Base-by-base conservation (phyloP, 2,329 filamentous ascomycete species). In the Penicillium sp. region DNA sequence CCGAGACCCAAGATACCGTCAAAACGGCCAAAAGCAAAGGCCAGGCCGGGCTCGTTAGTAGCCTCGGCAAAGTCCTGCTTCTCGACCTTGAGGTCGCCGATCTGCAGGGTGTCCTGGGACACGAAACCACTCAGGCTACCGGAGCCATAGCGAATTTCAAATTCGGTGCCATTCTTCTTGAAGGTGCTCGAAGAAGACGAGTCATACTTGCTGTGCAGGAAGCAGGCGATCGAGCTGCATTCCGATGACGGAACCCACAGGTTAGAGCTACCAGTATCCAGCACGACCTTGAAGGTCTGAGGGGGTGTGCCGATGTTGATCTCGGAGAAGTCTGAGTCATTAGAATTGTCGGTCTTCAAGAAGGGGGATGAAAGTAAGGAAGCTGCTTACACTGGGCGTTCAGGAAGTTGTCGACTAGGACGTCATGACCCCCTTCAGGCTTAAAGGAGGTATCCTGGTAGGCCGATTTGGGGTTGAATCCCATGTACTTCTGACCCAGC, bases 221-320 rank as follows among this genome's bases (percentile, higher is more conserved):
- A 98, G 79, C 92, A 98, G 50, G 92, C 93, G 61, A 98, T 98
- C 62, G 89, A 95, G 62, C 78, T 82, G 68, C 93, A 98, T 61
- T 87, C 76, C 40, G 79, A 74, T 15, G 89, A 95, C 26, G 93
- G 93, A 44, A 98, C 89, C 93, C 93, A 98, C 48, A 98, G 79
- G 75, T 98, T 98, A 66, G 92, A 96, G 76, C 88, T 95, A 58
- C 92, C 92, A 17, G 92, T 98, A 68, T 98, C 92, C 50, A 98
- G 83, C 50, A 98, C 84, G 53, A 98, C 93, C 79, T 98, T 98
- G 81, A 98, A 98, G 54, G 72, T 76, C 73, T 98, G 92, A 22
- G 92, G 82, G 51, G 92, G 92, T 32, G 82, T 90, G 50, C 92
- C 92, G 65, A 98, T 79, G 55, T 80, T 77, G 66, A 98, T 95